Evolutionary conservation across 179 eudicot genomes (phyloP), one percentile per base, ranked within the genome.

Genomic region (Silene vulgaris): DNA sequence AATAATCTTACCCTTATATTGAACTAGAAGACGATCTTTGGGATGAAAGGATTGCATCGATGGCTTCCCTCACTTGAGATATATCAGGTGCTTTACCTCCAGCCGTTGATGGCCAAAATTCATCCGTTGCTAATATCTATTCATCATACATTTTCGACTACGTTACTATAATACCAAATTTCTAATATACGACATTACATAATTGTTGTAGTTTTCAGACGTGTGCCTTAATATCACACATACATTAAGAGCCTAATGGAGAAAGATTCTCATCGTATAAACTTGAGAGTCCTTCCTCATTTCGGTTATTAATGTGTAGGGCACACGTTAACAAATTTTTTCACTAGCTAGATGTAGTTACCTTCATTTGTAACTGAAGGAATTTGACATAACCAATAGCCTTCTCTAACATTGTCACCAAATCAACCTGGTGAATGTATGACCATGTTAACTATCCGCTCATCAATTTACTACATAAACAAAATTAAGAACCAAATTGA

Each of bases 321-420:
- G 3, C 32, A 29, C 32, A 29, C 32, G 32, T 29, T 29, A 29
- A 29, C 32, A 29, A 29, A 29, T 3, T 29, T 29, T 29, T 29
- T 29, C 3, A 29, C 32, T 29, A 29, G 2, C 32, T 29, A 29
- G 2, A 29, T 29, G 3, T 3, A 1, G 2, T 29, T 29, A 29
- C 98, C 96, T 92, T 90, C 75, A 92, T 92, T 92, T 94, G 98
- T 73, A 94, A 75, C 19, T 94, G 98, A 14, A 92, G 94, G 77
- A 94, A 94, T 86, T 94, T 94, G 76, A 94, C 98, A 75, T 94
- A 94, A 54, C 94, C 82, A 32, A 92, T 92, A 59, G 97, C 98
- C 79, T 94, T 94, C 79, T 94, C 98, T 74, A 94, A 57, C 98
- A 94, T 94, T 35, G 98, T 94, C 19, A 92, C 97, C 83, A 94